Evolutionary conservation across 129 eudicot species (phyloP), one percentile per base, ranked within the genome.

Genomic region (Oenanthe sinensis): DNA sequence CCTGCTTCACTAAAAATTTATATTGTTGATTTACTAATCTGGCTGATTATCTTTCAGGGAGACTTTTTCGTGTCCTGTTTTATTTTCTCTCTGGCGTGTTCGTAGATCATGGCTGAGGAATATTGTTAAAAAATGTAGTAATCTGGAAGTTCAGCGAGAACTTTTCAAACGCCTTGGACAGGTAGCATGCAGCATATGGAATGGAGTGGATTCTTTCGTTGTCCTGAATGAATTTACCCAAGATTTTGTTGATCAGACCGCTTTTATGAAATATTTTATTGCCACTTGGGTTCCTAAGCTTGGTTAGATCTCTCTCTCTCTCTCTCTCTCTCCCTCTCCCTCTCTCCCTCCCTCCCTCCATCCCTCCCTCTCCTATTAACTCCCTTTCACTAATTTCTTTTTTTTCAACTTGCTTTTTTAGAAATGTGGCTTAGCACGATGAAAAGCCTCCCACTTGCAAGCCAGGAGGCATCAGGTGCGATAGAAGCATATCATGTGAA

Each of bases 401-500:
- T 47, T 74, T 67, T 19, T 10, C 30, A 2, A 55, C 9, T 70
- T 24, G 76, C 13, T 80, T n/a, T 9, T 12, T 49, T 76, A 95
- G 99, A 92, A 82, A 96, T 96, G 99, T 96, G 99, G 99, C 89
- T 96, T 62, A 78, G 91, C 15, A 82, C 83, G 42, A 90, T 96
- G 93, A 89, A 82, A 80, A 86, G 87, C 7, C 83, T 96, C 74
- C 99, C 99, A 55, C 97, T 96, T 14, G 96, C 99, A 37, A 92
- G 99, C 83, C 97, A 87, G 76, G 99, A 96, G 79, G 88, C 96
- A 43, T 89, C 99, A 12, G 93, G 97, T 75, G 99, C 99, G 44
- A 87, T 92, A 67, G 99, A 96, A 87, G 95, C 97, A 50, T 96
- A 96, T 84, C 99, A 96, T 36, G 95, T 92, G 86, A 96, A 96